Percentiles rank a stretch among this genome's conserved stretches.
These are phyloP conservation scores for Fusarium palustre DNA, from an alignment of 2,329 filamentous ascomycete species.

Conservation along the genomic window DNA sequence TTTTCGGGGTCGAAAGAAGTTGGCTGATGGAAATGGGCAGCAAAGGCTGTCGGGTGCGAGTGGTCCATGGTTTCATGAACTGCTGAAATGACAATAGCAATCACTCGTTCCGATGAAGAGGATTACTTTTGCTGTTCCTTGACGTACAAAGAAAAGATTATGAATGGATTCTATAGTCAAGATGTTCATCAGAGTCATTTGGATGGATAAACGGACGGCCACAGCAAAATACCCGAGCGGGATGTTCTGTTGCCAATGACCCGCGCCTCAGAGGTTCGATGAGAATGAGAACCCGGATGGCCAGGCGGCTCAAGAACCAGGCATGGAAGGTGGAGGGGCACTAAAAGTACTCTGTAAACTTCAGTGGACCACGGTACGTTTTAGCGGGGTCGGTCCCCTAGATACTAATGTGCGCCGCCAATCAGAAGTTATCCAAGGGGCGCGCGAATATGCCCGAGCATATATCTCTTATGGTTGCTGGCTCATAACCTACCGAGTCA, in stretches of 20 bases:
- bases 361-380: slow-evolving; percentile 19
- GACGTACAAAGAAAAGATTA: neutral
- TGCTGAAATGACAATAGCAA: slow-evolving; percentile 15
- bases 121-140: slow-evolving; percentile 18
- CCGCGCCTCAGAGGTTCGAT: slow-evolving; percentile 30
- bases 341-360: slow-evolving; percentile 31
- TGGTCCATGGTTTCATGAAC: slow-evolving; percentile 38
- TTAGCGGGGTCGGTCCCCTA: slow-evolving; percentile 18
- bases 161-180: slow-evolving; percentile 4
- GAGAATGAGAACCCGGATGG: slow-evolving; percentile 50
- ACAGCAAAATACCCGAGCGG: slow-evolving; percentile 34
- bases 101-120: slow-evolving; percentile 7
- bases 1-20: slow-evolving; percentile 40
- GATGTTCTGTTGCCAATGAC: slow-evolving; percentile 32
- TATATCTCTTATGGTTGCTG: slow-evolving; percentile 6
- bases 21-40: slow-evolving; percentile 37
- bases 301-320: slow-evolving; percentile 35
- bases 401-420: slow-evolving; percentile 13
- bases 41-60: slow-evolving; percentile 40
- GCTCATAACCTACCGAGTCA: neutral
- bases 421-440: slow-evolving; percentile 23
- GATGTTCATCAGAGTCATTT: slow-evolving; percentile 24
- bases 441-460: slow-evolving; percentile 3
- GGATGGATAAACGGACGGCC: slow-evolving; percentile 20
- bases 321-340: slow-evolving; percentile 39